Conservation (phyloP, 2,329 filamentous ascomycete genomes). For the Ophiostoma tasmaniense region DNA sequence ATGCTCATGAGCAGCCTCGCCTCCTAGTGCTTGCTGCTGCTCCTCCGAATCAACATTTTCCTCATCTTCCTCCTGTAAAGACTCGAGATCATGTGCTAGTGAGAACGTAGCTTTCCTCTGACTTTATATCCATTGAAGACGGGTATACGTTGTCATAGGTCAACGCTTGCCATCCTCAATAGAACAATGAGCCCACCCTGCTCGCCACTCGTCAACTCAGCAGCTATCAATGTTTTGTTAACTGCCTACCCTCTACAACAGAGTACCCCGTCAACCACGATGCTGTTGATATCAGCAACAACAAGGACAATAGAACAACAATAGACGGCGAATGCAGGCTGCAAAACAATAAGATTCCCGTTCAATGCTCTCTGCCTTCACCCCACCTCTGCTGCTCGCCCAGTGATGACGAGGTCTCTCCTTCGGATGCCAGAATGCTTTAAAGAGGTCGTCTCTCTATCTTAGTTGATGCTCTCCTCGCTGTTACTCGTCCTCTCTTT, state of each 20-base stretch:
- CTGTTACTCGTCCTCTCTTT: background rate
- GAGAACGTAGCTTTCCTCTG: background rate
- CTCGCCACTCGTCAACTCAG: background rate
- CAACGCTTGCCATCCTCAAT: background rate
- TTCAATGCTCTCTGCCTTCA: constrained; percentile 1
- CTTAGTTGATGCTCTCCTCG: no score
- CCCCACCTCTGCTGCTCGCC: background rate
- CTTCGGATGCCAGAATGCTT: constrained; percentile 7
- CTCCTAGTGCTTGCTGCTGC: background rate
- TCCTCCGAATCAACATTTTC: background rate
- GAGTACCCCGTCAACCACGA: constrained; percentile 1
- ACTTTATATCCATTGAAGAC: background rate
- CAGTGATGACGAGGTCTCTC: constrained; percentile 10
- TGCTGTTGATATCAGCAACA: constrained; percentile 1
- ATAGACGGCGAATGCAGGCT: background rate
- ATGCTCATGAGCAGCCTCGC: background rate
- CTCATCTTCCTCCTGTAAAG: background rate
- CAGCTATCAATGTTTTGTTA: background rate
- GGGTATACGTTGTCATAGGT: background rate
- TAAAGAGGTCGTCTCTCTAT: background rate
- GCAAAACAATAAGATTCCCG: background rate
- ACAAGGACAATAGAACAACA: background rate
- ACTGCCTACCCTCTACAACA: background rate
- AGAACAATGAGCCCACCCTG: background rate
- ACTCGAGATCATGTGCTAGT: background rate